Evolutionary conservation across 139 green algal genomes (phyloP), one percentile per base, ranked within the genome.

Genomic region (Chlamydomonas sp.): DNA sequence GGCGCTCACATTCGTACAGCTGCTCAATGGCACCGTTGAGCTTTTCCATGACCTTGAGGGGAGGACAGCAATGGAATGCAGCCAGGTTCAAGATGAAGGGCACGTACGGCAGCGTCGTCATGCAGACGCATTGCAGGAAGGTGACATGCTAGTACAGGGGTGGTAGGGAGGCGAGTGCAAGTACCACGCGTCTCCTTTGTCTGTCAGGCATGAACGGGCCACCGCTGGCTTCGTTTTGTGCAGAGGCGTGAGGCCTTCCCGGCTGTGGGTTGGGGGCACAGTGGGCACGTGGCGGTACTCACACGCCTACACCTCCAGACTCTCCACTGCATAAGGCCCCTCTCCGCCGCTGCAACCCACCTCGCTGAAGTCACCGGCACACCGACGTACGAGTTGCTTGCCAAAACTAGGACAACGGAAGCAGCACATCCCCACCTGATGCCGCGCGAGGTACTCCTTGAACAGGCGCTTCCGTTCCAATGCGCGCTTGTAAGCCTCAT

Each of bases 371-470:
- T 49, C 31, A 49, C 31, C 31, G 31, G 31, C 31, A 49, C 31
- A 49, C 31, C 31, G 31, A 49, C 31, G 31, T 49, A 49, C 10
- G 64, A 69, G 9, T 69, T 9, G 9, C 64, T 12, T 69, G 9
- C 9, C 64, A 9, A 69, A 69, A 9, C 64, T 69, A 16, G 9
- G 64, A 12, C 9, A 12, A 9, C 9, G 64, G 9, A 12, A 16
- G 64, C 9, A 69, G 9, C 8, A 69, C 9, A 12, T 69, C 58
- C 57, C 49, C 49, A 89, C 89, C 60, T 89, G 71, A 62, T 91
- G 89, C 4, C 84, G 73, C 6, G 66, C 57, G 1, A 91, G 72
- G 67, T 91, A 91, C 79, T 91, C 84, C 79, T 91, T 91, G 64
- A 91, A 91, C 0, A 91, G 64, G 1, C 86, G 63, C 73, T 91